Evolutionary conservation across 1,284 basidiomycete genomes (phyloP).

Genomic region (Coriolopsis trogii): DNA sequence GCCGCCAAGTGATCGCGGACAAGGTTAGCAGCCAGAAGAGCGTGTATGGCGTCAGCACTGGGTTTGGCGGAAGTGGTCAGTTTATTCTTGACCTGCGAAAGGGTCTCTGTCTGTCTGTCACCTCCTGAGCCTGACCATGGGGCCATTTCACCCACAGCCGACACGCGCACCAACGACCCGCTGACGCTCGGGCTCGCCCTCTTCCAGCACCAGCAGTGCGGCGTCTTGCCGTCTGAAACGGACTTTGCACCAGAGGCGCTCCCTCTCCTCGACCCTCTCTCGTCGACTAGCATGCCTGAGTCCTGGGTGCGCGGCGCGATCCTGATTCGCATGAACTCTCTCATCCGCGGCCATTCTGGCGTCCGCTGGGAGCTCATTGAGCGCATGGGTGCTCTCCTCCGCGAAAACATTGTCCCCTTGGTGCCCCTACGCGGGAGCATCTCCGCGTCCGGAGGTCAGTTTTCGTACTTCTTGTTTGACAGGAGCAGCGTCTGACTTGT

Average conservation of each 20-base stretch:
- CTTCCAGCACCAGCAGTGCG: slow-evolving; percentile 79
- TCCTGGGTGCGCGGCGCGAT: slow-evolving; percentile 91
- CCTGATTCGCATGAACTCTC: slow-evolving; percentile 84
- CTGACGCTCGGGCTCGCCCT: slow-evolving; percentile 74
- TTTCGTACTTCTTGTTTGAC: neutral
- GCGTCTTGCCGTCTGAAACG: slow-evolving; percentile 61
- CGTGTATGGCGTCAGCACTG: slow-evolving; percentile 83
- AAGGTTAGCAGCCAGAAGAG: slow-evolving; percentile 72
- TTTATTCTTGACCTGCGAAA: too few relatives aligned
- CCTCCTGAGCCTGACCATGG: too few relatives aligned
- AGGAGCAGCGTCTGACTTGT: too few relatives aligned
- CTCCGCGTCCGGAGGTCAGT: slow-evolving; percentile 77
- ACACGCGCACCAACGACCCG: slow-evolving; percentile 73
- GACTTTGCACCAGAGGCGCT: slow-evolving; percentile 46
- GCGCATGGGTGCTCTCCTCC: slow-evolving; percentile 76
- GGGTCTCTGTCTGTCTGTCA: too few relatives aligned
- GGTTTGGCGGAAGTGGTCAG: slow-evolving; percentile 78
- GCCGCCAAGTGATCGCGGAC: slow-evolving; percentile 61
- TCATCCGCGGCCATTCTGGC: slow-evolving; percentile 87
- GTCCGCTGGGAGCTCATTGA: slow-evolving; percentile 82
- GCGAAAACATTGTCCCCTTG: slow-evolving; percentile 76
- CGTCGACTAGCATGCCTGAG: slow-evolving; percentile 82
- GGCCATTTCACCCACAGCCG: too few relatives aligned
- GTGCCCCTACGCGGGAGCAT: slow-evolving; percentile 87
- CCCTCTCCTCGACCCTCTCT: slow-evolving; percentile 68